Evolutionary conservation across 805 yeast species (phyloP), one percentile per base, ranked within the genome.

Genomic region (Candida germanica): DNA sequence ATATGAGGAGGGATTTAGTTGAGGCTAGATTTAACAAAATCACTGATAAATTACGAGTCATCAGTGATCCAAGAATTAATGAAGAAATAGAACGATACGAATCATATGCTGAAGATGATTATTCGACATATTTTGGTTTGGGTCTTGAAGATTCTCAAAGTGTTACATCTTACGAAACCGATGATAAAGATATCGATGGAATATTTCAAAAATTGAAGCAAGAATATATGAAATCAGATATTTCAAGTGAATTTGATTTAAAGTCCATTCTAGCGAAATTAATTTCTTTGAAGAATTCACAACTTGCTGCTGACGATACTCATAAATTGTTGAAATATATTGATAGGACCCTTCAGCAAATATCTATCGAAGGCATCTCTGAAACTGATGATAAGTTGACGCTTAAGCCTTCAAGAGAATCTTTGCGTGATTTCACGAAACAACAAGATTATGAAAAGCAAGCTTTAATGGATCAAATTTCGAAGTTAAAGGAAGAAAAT

Each of bases 1-100:
- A 50, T 11, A 44, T 64, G 23, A 49, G 72, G 35, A 49, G 63
- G 26, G 71, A 67, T 38, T 52, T 67, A 10, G 49, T 47, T 15
- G 69, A 65, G 33, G 59, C 69, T 1, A 45, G 67, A 6, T 40
- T 68, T 21, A 40, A 47, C n/a, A 52, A 56, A 36, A 53, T 68
- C 4, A 57, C 65, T 26, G 66, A 64, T 31, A 65, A 62, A 41
- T 40, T 68, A 12, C 53, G 47, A 32, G 53, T 46, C 1, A 40
- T 68, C 14, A 47, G 58, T 27, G 60, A 61, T 40, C 49, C 43
- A 6, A 48, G 61, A 38, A 51, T 65, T 33, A 53, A 57, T 29
- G 61, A 59, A 19, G 69, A 62, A 33, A 62, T 66, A 16, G 66
- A 64, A 16, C 56, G 54, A 29, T 68, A 62, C 39, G 69, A 66